Conservation (phyloP, 768 basidiomycete genomes). For the Hygrophorus russula region DNA sequence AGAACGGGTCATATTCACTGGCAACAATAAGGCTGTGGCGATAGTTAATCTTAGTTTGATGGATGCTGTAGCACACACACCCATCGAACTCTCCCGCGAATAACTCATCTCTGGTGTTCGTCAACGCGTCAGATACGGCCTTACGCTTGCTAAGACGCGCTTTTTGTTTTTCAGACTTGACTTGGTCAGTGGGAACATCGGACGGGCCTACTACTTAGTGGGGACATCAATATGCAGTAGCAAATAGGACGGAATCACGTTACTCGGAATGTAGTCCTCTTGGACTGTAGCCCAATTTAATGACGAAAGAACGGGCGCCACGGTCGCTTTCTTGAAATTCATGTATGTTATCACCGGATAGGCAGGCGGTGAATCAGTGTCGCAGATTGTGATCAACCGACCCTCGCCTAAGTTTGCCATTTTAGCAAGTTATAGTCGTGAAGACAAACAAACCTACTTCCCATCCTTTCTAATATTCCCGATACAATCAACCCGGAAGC, state of each 20-base stretch:
- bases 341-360: slow-evolving; percentile 75
- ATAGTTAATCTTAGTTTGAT: not conserved
- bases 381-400: slow-evolving; percentile 72
- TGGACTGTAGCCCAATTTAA: slow-evolving; percentile 90
- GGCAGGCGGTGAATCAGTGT: slow-evolving; percentile 86
- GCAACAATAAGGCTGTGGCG: slow-evolving; percentile 59
- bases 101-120: slow-evolving; percentile 62
- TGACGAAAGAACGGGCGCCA: slow-evolving; percentile 45
- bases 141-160: slow-evolving; percentile 69
- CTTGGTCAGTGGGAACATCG: slow-evolving; percentile 44
- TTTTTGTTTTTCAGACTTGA: slow-evolving; percentile 65
- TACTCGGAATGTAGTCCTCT: slow-evolving; percentile 62
- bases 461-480: slow-evolving; percentile 77
- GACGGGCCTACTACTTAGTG: slow-evolving; percentile 44
- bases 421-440: slow-evolving; percentile 4
- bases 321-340: slow-evolving; percentile 62
- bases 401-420: slow-evolving; percentile 48
- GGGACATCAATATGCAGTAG: slow-evolving; percentile 6
- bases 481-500: slow-evolving; percentile 82
- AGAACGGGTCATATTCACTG: slow-evolving; percentile 76
- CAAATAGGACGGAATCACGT: slow-evolving; percentile 9
- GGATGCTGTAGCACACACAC: slow-evolving; percentile 26
- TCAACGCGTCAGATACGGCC: slow-evolving; percentile 48
- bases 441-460: slow-evolving; percentile 38
- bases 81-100: slow-evolving; percentile 86